These are phyloP conservation scores for Venturiaceae sp. DNA, from an alignment of 2,329 filamentous ascomycete genomes.

Conservation along the genomic window DNA sequence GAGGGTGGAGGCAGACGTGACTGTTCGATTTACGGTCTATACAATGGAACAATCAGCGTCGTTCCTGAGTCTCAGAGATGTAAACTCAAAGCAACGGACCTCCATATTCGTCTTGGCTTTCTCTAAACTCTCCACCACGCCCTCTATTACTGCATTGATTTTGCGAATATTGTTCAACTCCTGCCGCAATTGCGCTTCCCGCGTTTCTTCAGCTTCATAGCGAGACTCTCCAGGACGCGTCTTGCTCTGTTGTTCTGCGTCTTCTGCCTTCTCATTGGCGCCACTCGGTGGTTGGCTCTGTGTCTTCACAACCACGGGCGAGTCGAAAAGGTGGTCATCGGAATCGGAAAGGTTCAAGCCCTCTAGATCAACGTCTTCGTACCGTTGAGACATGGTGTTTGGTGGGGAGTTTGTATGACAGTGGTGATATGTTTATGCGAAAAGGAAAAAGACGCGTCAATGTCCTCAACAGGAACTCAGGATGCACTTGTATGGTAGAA, in stretches of 20 bases:
- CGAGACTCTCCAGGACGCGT: constrained; percentile 28
- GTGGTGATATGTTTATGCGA: background rate
- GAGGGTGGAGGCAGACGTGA: constrained; percentile 77
- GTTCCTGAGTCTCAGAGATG: background rate
- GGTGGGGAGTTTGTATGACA: background rate
- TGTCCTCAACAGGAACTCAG: too few relatives aligned
- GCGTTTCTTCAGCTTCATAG: constrained; percentile 55
- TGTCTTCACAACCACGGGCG: background rate
- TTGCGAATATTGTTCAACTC: constrained; percentile 77
- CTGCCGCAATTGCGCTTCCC: constrained; percentile 63
- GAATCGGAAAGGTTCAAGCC: constrained; percentile 1
- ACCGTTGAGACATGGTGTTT: constrained; percentile 1
- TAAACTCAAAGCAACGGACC: background rate
- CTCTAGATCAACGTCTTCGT: constrained; percentile 7
- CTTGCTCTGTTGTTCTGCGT: background rate
- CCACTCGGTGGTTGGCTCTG: background rate
- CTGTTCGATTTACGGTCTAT: constrained; percentile 75
- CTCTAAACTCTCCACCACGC: constrained; percentile 60
- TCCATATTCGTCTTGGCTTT: constrained; percentile 68
- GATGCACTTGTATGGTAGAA: too few relatives aligned
- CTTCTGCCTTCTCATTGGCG: background rate
- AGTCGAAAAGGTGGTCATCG: constrained; percentile 7
- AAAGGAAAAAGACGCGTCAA: background rate
- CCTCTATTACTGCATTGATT: constrained; percentile 82
- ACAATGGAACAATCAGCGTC: background rate